Evolutionary conservation across 441 rosid species (phyloP), one percentile per base, ranked within the genome.

Genomic region (Brassica hybrid): DNA sequence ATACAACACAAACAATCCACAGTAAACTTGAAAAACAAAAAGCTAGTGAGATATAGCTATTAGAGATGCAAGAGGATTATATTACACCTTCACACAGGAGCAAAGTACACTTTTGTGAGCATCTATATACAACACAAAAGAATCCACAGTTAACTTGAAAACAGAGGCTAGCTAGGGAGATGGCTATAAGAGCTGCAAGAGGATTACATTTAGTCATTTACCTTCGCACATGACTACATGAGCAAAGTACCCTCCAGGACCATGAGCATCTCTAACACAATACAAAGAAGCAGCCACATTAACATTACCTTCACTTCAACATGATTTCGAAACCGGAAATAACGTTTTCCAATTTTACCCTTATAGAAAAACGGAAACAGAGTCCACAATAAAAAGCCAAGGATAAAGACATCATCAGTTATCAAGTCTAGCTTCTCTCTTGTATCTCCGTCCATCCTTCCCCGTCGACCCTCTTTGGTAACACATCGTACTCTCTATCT

Each of bases 391-490:
- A 56, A 57, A 48, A 54, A 54, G 21, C 59, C 4, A 54, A 54
- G 0, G 10, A 54, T 9, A 10, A 41, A 41, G 48, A 50, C 5
- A 0, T n/a, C 18, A n/a, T 50, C 56, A 50, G 18, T 50, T 36
- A 36, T 36, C 41, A 36, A 36, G 41, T 36, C 41, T 36, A 36
- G 41, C 41, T 7, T 36, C 2, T 52, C 58, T 54, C 59, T 16
- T 52, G 56, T 14, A 56, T 54, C 73, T 21, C 73, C 71, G 65
- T 36, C 68, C 65, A 34, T 52, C 54, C 14, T 50, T 17, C 36
- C 8, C 45, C 64, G 63, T 21, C 13, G 57, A 12, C 21, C 58
- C 58, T 11, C 34, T 60, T 45, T 3, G 68, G 68, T 41, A 41
- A 41, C 45, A 41, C 11, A 10, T 41, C 45, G 11, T 10, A 30